These are phyloP conservation scores for Primulina eburnea DNA, from an alignment of 257 asterid genomes.

Conservation along the genomic window DNA sequence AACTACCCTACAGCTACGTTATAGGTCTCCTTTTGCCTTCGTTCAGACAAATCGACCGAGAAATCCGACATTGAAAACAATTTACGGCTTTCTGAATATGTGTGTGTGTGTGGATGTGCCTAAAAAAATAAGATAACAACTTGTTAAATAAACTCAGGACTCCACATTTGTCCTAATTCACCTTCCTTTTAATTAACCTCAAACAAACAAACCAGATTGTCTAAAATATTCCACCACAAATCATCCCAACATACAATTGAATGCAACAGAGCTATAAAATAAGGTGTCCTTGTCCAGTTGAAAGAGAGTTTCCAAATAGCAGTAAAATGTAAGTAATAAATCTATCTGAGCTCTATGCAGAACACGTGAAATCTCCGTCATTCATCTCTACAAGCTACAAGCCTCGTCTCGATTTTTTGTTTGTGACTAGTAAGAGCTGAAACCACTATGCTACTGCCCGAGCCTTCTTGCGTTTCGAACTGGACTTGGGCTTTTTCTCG, in stretches of 20 bases:
- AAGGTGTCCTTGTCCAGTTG: neutral
- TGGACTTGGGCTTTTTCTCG: slow-evolving; percentile 28
- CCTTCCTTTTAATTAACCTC: neutral
- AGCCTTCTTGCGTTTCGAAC: slow-evolving; percentile 31
- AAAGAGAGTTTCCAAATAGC: neutral
- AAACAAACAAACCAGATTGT: neutral
- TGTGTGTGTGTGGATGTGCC: neutral
- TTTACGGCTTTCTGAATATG: no score
- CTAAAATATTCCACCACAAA: neutral
- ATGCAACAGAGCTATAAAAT: neutral
- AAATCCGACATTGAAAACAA: no score
- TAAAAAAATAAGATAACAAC: neutral
- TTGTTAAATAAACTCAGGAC: no score
- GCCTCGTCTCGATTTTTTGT: neutral
- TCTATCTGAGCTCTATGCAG: neutral
- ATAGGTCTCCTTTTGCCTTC: no score
- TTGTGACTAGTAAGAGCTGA: neutral
- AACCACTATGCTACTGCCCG: neutral
- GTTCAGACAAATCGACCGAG: no score
- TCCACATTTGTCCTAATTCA: neutral
- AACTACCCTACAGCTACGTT: no score
- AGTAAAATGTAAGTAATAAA: neutral
- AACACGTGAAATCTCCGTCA: neutral
- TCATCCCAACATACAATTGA: neutral
- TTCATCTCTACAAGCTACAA: neutral